Percentiles rank a stretch among this genome's conserved stretches.
phyloP scores from a whole-genome alignment of 2,329 filamentous ascomycete genomes.

The Phialophora verrucosa region DNA sequence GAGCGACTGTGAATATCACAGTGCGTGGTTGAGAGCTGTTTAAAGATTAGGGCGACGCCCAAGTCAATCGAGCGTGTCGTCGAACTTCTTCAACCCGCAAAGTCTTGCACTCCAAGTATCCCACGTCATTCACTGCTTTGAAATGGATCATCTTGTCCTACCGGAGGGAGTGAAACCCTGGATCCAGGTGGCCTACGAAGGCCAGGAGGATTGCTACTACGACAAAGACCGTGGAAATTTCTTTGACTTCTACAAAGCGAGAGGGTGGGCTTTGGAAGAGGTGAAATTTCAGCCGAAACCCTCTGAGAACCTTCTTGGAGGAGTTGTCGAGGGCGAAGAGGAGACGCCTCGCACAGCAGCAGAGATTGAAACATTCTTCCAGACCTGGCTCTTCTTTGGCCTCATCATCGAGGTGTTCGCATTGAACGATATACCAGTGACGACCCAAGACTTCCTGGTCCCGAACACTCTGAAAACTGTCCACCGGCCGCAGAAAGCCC shows the following conservation, averaged over 20 bases:
- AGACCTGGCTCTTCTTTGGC: slow-evolving; percentile 8
- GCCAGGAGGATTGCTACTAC: neutral
- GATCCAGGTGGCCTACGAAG: neutral
- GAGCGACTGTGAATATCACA: neutral
- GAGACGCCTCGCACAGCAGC: neutral
- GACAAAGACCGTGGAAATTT: slow-evolving; percentile 2
- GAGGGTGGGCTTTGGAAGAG: neutral
- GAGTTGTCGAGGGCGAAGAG: slow-evolving; percentile 5
- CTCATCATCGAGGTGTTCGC: slow-evolving; percentile 6
- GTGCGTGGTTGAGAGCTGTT: neutral
- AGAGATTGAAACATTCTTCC: neutral
- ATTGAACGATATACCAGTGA: neutral
- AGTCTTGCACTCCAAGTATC: neutral
- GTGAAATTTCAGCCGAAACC: neutral
- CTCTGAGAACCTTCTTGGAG: neutral
- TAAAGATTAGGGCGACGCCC: neutral
- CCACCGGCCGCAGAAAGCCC: slow-evolving; percentile 2
- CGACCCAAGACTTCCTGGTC: slow-evolving; percentile 2
- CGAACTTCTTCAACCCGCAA: neutral
- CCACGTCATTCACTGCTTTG: neutral
- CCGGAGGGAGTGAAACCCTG: slow-evolving; percentile 5
- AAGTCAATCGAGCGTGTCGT: neutral
- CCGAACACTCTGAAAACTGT: neutral
- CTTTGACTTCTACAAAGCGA: slow-evolving; percentile 3
- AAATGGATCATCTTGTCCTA: slow-evolving; percentile 1